Evolutionary conservation across 176 grass and related monocot species (phyloP), one percentile per base, ranked within the genome.

Genomic region (Oryza glumipatula): DNA sequence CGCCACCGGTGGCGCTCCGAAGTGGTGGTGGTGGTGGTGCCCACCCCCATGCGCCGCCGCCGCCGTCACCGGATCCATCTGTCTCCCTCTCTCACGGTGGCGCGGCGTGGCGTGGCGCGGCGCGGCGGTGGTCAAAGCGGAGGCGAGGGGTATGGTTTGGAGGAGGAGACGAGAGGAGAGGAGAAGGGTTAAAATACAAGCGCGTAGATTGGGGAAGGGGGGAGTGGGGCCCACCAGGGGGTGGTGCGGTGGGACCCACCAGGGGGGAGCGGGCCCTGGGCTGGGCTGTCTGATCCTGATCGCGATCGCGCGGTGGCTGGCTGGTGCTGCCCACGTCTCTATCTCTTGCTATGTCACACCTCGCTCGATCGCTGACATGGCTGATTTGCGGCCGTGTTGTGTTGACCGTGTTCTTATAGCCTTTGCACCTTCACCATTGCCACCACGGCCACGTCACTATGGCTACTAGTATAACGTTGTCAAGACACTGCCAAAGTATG

Each of bases 11-110:
- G 88, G 89, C 48, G 65, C 89, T 9, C 43, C 43, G 77, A 89
- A 98, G 63, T 90, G 89, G 63, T 90, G 89, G 63, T 90, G 89
- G 63, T 90, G 89, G 63, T 90, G 89, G 70, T 84, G 84, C 58
- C 82, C 80, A 9, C 82, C 80, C 32, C 90, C 81, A 54, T 87
- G 85, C 47, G 85, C 54, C 33, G 88, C 88, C 36, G 88, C 81
- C 21, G 94, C 83, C 68, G 93, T 83, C 32, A 94, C 84, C 3
- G 91, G 96, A 91, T 98, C 96, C 96, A 98, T 98, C 45, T 44
- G 9, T 44, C 43, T 44, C 51, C 15, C 51, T 17, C 51, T 19
- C 51, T 16, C 52, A 35, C 47, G 54, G 33, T 22, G 75, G 36
- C 36, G 36, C 5, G 36, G 36, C 36, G 36, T 36, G 38, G 38